Evolutionary conservation across 495 filamentous ascomycete genomes (phyloP).

Genomic region (Aspergillus egyptiacus): DNA sequence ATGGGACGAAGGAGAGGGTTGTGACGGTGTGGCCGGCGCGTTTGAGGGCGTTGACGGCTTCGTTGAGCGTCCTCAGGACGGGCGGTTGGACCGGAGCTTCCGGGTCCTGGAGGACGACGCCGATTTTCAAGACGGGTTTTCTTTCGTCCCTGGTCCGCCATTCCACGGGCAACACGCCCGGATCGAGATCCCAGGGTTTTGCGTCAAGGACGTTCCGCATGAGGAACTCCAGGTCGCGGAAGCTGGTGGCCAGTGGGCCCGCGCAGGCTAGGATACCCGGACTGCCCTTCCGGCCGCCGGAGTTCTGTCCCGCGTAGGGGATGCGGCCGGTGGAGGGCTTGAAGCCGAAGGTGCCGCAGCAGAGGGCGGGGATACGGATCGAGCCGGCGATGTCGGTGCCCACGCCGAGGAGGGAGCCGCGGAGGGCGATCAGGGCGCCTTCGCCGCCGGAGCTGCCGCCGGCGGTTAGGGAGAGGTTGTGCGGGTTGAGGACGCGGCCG

Average conservation of each 20-base stretch:
- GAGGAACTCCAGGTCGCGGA: constrained; percentile 27
- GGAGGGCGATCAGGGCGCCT: constrained; percentile 52
- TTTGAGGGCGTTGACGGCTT: constrained; percentile 34
- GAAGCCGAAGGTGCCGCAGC: constrained; percentile 56
- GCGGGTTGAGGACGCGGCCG: constrained; percentile 49
- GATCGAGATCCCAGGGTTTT: constrained; percentile 17
- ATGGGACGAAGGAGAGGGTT: constrained; percentile 18
- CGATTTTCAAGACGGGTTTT: constrained; percentile 37
- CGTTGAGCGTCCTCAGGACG: constrained; percentile 40
- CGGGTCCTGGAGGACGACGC: constrained; percentile 48
- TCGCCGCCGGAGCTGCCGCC: constrained; percentile 64
- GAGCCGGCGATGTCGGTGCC: constrained; percentile 58
- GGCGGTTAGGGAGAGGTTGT: constrained; percentile 42
- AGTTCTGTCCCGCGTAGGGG: constrained; percentile 33
- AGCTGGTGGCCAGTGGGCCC: constrained; percentile 38
- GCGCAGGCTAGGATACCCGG: constrained; percentile 30
- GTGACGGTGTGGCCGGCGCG: constrained; percentile 41
- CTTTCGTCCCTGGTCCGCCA: constrained; percentile 13
- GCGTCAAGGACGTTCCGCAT: constrained; percentile 17
- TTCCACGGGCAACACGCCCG: constrained; percentile 9
- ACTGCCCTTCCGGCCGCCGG: too few species aligned
- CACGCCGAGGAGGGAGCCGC: constrained; percentile 55
- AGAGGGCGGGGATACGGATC: constrained; percentile 56
- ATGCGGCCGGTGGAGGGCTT: constrained; percentile 52
- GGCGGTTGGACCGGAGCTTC: constrained; percentile 51